Percentiles rank a stretch among this genome's conserved stretches.
Evolutionary conservation across 164 flowering plant species (phyloP).

Genomic region (Kalanchoe fedtschenkoi): DNA sequence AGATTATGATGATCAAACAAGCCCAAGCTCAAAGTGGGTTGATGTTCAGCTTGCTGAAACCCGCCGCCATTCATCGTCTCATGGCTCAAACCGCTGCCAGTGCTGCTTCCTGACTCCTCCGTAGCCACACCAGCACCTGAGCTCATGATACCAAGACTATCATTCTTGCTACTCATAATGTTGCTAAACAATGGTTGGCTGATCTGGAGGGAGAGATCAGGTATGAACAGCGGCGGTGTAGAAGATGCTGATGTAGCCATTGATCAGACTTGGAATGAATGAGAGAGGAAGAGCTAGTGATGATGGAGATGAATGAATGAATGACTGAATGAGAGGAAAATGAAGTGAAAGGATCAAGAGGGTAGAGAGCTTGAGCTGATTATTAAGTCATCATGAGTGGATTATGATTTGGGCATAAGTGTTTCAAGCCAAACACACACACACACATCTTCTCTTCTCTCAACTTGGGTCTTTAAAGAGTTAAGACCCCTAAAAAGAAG

Average conservation of each 20-base stretch:
- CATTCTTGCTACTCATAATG: slow-evolving; percentile 11
- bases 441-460: neutral
- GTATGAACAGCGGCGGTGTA: slow-evolving; percentile 8
- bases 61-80: slow-evolving; percentile 29
- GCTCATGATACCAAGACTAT: neutral
- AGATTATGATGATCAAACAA: slow-evolving; percentile 19
- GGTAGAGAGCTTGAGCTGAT: slow-evolving; percentile 14
- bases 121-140: slow-evolving; percentile 6
- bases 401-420: slow-evolving; percentile 62
- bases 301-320: neutral
- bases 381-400: slow-evolving; percentile 84
- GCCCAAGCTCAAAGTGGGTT: slow-evolving; percentile 54
- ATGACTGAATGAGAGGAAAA: slow-evolving; percentile 6
- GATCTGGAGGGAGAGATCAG: slow-evolving; percentile 1
- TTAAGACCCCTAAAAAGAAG: neutral
- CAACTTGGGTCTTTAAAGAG: neutral
- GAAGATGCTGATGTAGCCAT: slow-evolving; percentile 60
- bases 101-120: slow-evolving; percentile 43
- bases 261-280: slow-evolving; percentile 52
- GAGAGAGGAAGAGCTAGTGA: too few species aligned
- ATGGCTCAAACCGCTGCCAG: slow-evolving; percentile 66
- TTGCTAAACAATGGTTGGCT: slow-evolving; percentile 22
- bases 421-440: slow-evolving; percentile 5
- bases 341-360: neutral
- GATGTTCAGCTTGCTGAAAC: slow-evolving; percentile 7